A percentile compares a stretch with the other conserved stretches of the same genome.
Evolutionary conservation across 768 basidiomycete genomes (phyloP).

Genomic region (Collybia sordida): DNA sequence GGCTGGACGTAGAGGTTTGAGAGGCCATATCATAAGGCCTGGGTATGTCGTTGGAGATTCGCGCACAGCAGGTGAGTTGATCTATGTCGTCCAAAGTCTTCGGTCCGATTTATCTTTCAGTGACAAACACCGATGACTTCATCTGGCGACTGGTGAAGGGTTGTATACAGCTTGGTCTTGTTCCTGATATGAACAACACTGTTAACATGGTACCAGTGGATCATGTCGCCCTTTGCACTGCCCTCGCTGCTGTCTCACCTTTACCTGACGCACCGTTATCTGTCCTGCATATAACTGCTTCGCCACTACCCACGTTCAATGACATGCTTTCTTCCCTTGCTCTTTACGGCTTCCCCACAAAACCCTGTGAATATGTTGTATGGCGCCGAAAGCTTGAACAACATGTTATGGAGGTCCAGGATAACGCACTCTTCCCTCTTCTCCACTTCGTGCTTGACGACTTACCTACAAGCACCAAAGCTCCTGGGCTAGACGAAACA

Average conservation of each 20-base stretch:
- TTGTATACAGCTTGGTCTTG: constrained; percentile 94
- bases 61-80: constrained; percentile 68
- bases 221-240: constrained; percentile 84
- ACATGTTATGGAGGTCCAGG: constrained; percentile 91
- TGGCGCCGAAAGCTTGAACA: constrained; percentile 94
- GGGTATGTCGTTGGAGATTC: constrained; percentile 98
- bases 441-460: constrained; percentile 98
- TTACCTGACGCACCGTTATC: constrained; percentile 44
- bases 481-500: constrained; percentile 84
- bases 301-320: constrained; percentile 89
- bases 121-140: constrained; percentile 99
- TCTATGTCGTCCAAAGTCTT: background rate
- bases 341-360: constrained; percentile 77
- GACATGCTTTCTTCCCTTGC: constrained; percentile 70
- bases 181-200: constrained; percentile 97
- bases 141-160: constrained; percentile 98
- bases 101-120: constrained; percentile 35
- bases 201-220: constrained; percentile 99
- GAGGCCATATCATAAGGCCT: constrained; percentile 85
- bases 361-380: constrained; percentile 82
- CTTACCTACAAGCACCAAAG: constrained; percentile 93
- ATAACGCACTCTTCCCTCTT: constrained; percentile 96
- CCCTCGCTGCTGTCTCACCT: constrained; percentile 69
- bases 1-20: constrained; percentile 82
- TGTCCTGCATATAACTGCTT: constrained; percentile 85